Evolutionary conservation across 768 basidiomycete species (phyloP).

Genomic region (Auricularia sp.): DNA sequence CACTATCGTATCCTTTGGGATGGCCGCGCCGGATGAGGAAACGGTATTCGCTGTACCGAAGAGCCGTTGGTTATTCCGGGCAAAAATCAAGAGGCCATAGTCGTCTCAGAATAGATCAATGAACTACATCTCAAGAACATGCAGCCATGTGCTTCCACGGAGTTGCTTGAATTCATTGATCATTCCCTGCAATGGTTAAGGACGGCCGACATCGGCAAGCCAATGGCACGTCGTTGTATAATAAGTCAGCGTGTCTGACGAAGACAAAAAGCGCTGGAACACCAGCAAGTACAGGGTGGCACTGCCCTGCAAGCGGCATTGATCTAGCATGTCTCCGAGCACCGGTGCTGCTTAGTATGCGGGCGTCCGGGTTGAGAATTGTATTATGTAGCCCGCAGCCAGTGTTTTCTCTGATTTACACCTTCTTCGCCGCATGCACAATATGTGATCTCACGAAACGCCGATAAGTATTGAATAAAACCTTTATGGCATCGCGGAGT

Average conservation of each 20-base stretch:
- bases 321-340: not conserved
- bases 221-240: not conserved
- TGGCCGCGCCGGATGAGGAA: not conserved
- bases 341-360: no score
- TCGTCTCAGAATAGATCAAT: not conserved
- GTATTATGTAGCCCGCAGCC: no score
- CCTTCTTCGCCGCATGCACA: no score
- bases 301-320: not conserved
- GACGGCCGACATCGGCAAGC: not conserved
- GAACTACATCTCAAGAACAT: not conserved
- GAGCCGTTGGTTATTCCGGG: not conserved
- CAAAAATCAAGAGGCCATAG: not conserved
- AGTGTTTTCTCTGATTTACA: no score
- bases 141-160: not conserved
- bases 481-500: no score
- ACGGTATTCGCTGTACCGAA: not conserved
- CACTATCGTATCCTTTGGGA: not conserved
- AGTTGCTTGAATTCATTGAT: not conserved
- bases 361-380: no score
- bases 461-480: no score
- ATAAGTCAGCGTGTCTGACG: not conserved
- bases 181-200: not conserved
- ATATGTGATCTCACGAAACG: no score
- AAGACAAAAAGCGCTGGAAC: not conserved
- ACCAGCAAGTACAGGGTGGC: not conserved